Conservation (phyloP, 225 moss, liverwort and hornwort species). For the Marchantia polymorpha region DNA sequence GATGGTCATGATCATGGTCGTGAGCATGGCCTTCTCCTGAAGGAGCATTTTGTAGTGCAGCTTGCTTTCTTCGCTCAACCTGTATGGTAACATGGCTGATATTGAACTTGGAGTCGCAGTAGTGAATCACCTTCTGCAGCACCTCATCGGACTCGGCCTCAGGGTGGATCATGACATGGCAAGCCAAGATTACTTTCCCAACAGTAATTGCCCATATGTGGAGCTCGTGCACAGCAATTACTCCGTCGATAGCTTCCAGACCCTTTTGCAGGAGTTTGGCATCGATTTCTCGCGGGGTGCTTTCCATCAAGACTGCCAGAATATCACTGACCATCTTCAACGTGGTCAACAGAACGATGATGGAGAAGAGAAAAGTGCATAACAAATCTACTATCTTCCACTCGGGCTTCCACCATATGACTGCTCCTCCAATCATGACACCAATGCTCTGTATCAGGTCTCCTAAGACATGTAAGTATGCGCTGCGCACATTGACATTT, state of each 20-base stretch:
- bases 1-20: neutral
- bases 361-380: conserved; percentile 77
- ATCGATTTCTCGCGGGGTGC: conserved; percentile 87
- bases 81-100: conserved; percentile 92
- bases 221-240: conserved; percentile 87
- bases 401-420: conserved; percentile 78
- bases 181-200: conserved; percentile 83
- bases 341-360: conserved; percentile 73
- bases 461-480: conserved; percentile 85
- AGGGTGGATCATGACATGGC: conserved; percentile 69
- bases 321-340: conserved; percentile 77
- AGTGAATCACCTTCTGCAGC: conserved; percentile 55
- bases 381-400: conserved; percentile 76
- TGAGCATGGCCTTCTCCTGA: neutral
- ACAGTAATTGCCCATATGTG: conserved; percentile 98
- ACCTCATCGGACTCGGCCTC: conserved; percentile 63
- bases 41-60: no score
- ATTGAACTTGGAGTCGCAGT: conserved; percentile 66
- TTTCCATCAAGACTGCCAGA: conserved; percentile 95
- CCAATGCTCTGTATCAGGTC: conserved; percentile 93
- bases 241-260: conserved; percentile 57
- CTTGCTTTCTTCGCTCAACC: conserved; percentile 49
- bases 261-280: conserved; percentile 68
- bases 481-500: conserved; percentile 84
- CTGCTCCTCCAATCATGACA: conserved; percentile 80